Conservation (phyloP, 2,329 filamentous ascomycete genomes). For the Aspergillus sp. region DNA sequence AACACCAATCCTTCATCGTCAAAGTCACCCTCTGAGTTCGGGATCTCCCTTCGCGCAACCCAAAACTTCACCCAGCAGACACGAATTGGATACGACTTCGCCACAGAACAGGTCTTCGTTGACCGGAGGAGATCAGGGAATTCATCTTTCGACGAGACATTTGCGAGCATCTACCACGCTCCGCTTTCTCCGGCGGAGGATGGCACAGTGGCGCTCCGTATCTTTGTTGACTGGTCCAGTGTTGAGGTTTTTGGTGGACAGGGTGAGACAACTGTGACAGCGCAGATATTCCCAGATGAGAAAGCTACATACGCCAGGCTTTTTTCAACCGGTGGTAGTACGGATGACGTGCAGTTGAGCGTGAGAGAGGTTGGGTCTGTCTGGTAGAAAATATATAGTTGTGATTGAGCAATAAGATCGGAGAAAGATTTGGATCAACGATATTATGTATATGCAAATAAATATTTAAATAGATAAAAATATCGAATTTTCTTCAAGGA, state of each 20-base stretch:
- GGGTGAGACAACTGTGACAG: constrained; percentile 27
- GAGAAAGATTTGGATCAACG: too few relatives aligned
- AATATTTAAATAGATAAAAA: too few relatives aligned
- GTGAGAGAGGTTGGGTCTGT: not conserved
- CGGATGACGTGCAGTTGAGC: not conserved
- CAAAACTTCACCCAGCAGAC: constrained; percentile 22
- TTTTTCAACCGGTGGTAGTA: not conserved
- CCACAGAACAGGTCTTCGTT: constrained; percentile 22
- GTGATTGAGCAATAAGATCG: too few relatives aligned
- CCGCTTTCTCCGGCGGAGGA: constrained; percentile 16
- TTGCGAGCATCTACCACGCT: constrained; percentile 21
- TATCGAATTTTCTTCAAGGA: accelerated
- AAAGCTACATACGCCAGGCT: constrained; percentile 11
- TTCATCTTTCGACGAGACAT: constrained; percentile 24
- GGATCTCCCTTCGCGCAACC: constrained; percentile 21
- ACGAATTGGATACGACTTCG: constrained; percentile 29
- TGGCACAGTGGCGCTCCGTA: constrained; percentile 19
- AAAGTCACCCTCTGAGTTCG: constrained; percentile 2
- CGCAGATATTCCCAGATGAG: constrained; percentile 28
- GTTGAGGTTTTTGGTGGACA: constrained; percentile 30
- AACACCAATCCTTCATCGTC: constrained; percentile 1
- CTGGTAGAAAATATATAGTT: not conserved
- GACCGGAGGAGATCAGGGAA: constrained; percentile 25
- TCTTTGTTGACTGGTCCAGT: constrained; percentile 31
- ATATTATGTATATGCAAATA: too few relatives aligned